Evolutionary conservation across 805 yeast genomes (phyloP).

Genomic region (Pichia manshurica): DNA sequence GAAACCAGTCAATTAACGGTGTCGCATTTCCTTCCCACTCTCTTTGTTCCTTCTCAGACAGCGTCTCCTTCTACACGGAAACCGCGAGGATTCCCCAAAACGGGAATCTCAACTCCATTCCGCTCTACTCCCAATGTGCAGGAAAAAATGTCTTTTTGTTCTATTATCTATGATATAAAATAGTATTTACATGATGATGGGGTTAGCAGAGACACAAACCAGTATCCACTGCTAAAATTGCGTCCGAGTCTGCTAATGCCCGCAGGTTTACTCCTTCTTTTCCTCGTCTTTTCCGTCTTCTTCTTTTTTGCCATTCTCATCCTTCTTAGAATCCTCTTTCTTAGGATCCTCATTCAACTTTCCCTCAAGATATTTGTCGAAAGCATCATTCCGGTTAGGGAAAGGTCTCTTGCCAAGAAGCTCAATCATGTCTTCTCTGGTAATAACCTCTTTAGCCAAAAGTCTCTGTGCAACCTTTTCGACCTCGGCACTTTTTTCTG

Average conservation of each 20-base stretch:
- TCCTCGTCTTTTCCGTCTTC: background rate
- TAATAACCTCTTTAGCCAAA: conserved; percentile 66
- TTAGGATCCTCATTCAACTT: conserved; percentile 13
- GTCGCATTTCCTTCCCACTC: too few species aligned
- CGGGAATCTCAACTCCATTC: background rate
- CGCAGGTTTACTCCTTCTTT: conserved; percentile 1
- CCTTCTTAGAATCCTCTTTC: too few species aligned
- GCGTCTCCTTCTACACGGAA: background rate
- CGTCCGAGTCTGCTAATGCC: too few species aligned
- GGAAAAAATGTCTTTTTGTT: too few species aligned
- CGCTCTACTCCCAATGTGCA: background rate
- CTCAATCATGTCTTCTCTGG: conserved; percentile 75
- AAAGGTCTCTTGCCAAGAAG: conserved; percentile 74
- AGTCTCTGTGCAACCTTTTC: conserved; percentile 70
- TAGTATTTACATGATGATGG: background rate
- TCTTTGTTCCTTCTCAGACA: too few species aligned
- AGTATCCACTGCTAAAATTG: too few species aligned
- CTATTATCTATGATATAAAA: background rate
- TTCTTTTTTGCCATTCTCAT: background rate
- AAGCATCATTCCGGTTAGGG: conserved; percentile 77
- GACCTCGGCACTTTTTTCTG: conserved; percentile 54
- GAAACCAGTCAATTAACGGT: too few species aligned
- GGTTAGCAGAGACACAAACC: too few species aligned
- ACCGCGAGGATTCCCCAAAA: conserved; percentile 1
- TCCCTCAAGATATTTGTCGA: conserved; percentile 72